Percentiles rank a stretch among this genome's conserved stretches.
These are phyloP conservation scores for Suaeda aralocaspica DNA, from an alignment of 148 eudicot genomes.

Conservation along the genomic window DNA sequence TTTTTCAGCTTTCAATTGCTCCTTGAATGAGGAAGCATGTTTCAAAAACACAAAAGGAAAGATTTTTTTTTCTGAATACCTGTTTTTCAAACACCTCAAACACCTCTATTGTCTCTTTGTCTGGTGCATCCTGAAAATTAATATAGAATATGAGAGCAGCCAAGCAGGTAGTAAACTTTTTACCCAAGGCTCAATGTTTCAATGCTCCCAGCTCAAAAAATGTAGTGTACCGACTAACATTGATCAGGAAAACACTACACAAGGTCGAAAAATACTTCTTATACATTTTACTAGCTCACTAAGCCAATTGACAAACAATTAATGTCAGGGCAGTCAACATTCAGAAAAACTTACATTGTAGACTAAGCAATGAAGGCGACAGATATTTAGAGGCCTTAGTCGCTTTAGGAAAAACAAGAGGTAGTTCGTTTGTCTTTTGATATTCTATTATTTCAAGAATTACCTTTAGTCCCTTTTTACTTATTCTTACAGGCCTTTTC, in stretches of 20 bases:
- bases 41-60: constrained; percentile 4
- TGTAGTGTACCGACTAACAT: not conserved
- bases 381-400: too few relatives aligned
- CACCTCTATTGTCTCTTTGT: constrained; percentile 36
- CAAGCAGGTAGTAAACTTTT: not conserved
- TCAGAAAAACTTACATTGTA: too few relatives aligned
- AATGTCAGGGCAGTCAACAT: too few relatives aligned
- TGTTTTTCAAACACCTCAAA: constrained; percentile 64
- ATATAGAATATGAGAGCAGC: constrained; percentile 4
- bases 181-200: not conserved
- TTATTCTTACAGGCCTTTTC: too few relatives aligned
- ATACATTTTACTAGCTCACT: not conserved
- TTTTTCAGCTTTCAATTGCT: not conserved
- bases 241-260: not conserved
- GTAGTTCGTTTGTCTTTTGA: too few relatives aligned
- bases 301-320: constrained; percentile 1
- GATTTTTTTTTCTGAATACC: constrained; percentile 40
- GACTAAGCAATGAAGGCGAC: too few relatives aligned
- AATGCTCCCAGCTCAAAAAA: not conserved
- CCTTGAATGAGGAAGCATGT: constrained; percentile 15
- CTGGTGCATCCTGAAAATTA: constrained; percentile 33
- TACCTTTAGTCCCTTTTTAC: too few relatives aligned
- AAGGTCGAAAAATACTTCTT: not conserved
- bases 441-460: too few relatives aligned
- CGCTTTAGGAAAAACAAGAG: too few relatives aligned